phyloP scores from a whole-genome alignment of 176 grass and related monocot genomes.

The Bromus sterilis region DNA sequence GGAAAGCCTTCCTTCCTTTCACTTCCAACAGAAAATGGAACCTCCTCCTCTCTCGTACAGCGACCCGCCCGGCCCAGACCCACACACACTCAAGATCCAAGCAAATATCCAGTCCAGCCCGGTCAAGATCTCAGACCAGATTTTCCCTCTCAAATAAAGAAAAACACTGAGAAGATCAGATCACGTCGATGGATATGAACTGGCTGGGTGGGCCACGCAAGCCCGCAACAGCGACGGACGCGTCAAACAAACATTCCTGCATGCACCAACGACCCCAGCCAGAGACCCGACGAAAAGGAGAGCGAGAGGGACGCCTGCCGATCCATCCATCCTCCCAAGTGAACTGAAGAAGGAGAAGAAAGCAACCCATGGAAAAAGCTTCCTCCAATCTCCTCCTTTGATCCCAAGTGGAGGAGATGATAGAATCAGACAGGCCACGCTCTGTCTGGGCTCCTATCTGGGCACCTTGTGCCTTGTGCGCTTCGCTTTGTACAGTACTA shows the following conservation, averaged over 20 bases:
- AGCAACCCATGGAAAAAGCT: neutral
- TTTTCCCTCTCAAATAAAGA: neutral
- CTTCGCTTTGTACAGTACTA: neutral
- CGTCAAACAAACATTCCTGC: constrained; percentile 21
- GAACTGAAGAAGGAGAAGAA: neutral
- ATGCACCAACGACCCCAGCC: neutral
- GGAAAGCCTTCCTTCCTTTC: no score
- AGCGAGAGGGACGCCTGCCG: no score
- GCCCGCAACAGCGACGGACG: neutral
- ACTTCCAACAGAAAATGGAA: neutral
- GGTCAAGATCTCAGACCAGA: neutral
- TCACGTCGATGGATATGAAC: neutral
- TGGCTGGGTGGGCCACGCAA: constrained; percentile 2
- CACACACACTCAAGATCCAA: neutral
- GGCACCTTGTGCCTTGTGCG: neutral
- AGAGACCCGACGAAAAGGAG: neutral
- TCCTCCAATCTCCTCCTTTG: neutral
- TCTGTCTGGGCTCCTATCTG: neutral
- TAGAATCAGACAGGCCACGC: neutral
- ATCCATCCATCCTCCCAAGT: no score
- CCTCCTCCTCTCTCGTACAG: neutral
- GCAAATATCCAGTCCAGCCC: neutral
- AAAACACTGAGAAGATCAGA: neutral
- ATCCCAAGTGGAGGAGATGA: constrained; percentile 16
- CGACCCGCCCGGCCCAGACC: neutral